These are phyloP conservation scores for Coemansia erecta DNA, from an alignment of 192 early-diverging fungal genomes.

Conservation along the genomic window DNA sequence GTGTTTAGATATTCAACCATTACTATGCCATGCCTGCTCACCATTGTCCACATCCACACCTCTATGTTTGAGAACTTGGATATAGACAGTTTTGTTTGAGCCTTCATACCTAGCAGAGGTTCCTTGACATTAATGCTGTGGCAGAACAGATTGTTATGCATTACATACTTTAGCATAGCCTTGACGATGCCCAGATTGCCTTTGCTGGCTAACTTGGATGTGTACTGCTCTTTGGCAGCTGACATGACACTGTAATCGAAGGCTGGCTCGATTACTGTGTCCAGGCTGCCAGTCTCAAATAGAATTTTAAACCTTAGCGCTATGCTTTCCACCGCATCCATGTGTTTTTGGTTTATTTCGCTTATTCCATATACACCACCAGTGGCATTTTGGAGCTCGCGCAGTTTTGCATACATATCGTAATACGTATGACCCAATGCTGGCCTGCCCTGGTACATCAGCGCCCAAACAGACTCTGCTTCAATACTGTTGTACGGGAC, in stretches of 20 bases:
- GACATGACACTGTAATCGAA: neutral
- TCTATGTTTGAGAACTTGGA: neutral
- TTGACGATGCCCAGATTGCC: conserved; percentile 5
- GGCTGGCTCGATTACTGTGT: too few relatives aligned
- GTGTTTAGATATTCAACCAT: neutral
- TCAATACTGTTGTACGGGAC: conserved; percentile 10
- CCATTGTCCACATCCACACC: conserved; percentile 5
- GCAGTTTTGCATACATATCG: conserved; percentile 4
- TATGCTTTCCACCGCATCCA: neutral
- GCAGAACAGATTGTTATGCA: neutral
- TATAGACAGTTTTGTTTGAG: neutral
- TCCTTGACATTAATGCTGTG: neutral
- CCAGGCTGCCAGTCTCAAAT: neutral
- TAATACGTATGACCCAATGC: neutral
- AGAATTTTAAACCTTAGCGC: neutral
- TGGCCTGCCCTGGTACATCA: neutral
- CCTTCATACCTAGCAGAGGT: neutral
- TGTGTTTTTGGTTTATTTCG: conserved; percentile 3
- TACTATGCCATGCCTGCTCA: neutral
- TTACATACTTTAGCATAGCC: conserved; percentile 2
- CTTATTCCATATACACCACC: neutral
- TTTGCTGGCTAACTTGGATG: neutral
- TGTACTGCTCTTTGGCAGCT: too few relatives aligned
- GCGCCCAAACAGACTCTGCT: conserved; percentile 8
- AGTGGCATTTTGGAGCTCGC: neutral